Base-by-base conservation (phyloP, 495 filamentous ascomycete genomes). In the Friedmanniomyces simplex region DNA sequence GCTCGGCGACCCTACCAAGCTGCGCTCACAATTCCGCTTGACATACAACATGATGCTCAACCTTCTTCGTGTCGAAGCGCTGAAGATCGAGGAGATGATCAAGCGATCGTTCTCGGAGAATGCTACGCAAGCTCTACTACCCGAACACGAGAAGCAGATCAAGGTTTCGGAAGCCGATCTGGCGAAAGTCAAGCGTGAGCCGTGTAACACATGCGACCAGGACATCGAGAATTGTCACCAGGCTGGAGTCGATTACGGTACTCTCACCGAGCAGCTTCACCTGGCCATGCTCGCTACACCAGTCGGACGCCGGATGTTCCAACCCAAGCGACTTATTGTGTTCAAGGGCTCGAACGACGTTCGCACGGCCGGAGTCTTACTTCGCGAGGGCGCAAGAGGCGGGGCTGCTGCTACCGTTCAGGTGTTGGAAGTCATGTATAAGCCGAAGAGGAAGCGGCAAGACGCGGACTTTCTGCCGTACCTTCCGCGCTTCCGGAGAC, bases 21-120 rank as follows among this genome's bases (percentile, higher is more conserved):
- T 98, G 49, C 80, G 88, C 42, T 96, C 91, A 24, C 94, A 98
- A 67, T 98, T 98, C 76, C 81, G 93, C 58, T 77, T 98, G 41
- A 98, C 93, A 0, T 98, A 98, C 75, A 97, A 96, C 70, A 98
- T 98, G 93, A 98, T 98, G 41, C 76, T 98, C 45, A 98, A 97
- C 64, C 79, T 98, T 8, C 76, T 98, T 21, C 85, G 93, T 20
- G 93, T 98, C 18, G 93, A 98, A 72, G 94, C 93, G 7, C 72
- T 98, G 54, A 97, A 96, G 73, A 97, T 98, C 62, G 93, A 98
- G 70, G 93, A 98, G 71, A 98, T 98, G 93, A 98, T 98, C 74
- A 98, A 98, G 77, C 82, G 93, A 61, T 95, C 89, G 69, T 98
- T 98, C 78, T 95, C 89, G 56, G 93, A 98, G 71, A 93, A 98